A percentile compares a stretch with the other conserved stretches of the same genome.
phyloP scores from a whole-genome alignment of 129 eudicot species.

The Arctium lappa region DNA sequence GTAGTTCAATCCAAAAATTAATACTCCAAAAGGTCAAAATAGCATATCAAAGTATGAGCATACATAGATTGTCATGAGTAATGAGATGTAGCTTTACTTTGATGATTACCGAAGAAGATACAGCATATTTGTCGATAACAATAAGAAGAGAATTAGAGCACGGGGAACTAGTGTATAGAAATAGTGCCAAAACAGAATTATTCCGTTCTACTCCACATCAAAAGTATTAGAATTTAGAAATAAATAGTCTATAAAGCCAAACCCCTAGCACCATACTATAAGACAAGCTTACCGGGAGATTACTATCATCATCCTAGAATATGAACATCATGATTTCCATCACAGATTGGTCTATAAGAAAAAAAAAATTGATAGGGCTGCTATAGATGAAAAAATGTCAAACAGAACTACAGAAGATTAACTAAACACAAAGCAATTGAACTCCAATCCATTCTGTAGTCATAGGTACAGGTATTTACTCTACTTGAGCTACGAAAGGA shows the following conservation, averaged over 20 bases:
- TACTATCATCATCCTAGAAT: neutral
- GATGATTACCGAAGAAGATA: too few relatives aligned
- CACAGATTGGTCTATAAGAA: neutral
- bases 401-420: neutral
- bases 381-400: neutral
- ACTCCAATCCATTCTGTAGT: neutral
- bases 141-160: neutral
- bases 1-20: neutral
- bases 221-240: too few relatives aligned
- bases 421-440: neutral
- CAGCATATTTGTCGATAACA: neutral
- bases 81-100: too few relatives aligned
- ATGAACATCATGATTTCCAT: neutral
- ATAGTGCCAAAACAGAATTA: neutral
- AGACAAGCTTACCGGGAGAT: too few relatives aligned
- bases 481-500: neutral
- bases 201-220: neutral
- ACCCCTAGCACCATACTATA: neutral
- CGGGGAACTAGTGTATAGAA: too few relatives aligned
- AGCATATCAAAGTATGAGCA: neutral
- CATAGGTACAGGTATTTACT: neutral
- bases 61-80: neutral
- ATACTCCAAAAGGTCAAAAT: neutral
- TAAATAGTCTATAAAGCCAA: neutral
- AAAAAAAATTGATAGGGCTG: neutral